These are phyloP conservation scores for Eucalyptus fibrosa DNA, from an alignment of 345 rosid species.

Conservation along the genomic window DNA sequence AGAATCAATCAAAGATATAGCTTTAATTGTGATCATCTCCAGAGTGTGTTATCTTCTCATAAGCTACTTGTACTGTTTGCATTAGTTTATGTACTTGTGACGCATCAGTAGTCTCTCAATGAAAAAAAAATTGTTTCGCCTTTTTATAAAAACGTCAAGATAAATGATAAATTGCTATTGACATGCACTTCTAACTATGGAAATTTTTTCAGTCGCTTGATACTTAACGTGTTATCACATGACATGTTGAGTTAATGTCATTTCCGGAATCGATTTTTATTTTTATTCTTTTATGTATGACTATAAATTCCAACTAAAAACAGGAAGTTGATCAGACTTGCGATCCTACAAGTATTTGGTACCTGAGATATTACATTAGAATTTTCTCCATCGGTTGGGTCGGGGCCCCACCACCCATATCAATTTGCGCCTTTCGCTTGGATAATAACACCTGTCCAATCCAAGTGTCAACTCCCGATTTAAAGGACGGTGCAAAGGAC, in stretches of 20 bases:
- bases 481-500: background rate
- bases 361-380: background rate
- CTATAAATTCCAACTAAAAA: background rate
- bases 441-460: background rate
- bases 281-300: background rate
- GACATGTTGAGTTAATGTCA: background rate
- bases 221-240: background rate
- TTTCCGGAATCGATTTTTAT: too few species aligned
- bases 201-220: background rate
- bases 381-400: background rate
- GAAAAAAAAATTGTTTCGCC: background rate
- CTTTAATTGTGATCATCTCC: too few species aligned
- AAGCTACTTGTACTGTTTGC: background rate
- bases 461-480: background rate
- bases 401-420: background rate
- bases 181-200: fast-evolving
- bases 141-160: fast-evolving
- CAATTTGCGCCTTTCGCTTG: background rate
- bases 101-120: fast-evolving
- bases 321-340: background rate
- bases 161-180: background rate
- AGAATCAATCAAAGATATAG: background rate
- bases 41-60: background rate
- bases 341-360: background rate
- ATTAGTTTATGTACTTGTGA: background rate